Conservation (phyloP, 169 alveolate genomes). For the Ichthyophthirius multifiliis region DNA sequence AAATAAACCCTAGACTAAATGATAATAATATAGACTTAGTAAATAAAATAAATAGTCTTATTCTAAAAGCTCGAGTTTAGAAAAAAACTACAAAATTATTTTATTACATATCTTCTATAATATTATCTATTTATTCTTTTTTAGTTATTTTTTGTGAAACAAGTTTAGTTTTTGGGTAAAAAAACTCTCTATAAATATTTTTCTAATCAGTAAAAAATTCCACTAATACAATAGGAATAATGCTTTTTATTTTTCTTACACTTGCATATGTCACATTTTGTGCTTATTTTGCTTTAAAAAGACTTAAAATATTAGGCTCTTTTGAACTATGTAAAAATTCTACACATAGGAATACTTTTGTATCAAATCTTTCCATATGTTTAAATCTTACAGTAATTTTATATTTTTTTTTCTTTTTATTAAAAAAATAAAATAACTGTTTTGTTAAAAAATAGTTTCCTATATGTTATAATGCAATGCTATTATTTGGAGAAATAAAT, state of each 20-base stretch:
- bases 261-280: background rate
- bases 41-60: background rate
- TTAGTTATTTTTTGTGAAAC: slow-evolving; percentile 1
- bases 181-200: background rate
- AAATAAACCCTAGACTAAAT: background rate
- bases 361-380: background rate
- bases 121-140: background rate
- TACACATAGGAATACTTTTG: background rate
- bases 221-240: background rate
- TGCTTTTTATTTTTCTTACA: background rate
- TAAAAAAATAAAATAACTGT: background rate
- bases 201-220: background rate
- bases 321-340: background rate
- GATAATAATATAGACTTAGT: background rate
- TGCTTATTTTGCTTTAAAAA: background rate
- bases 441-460: background rate
- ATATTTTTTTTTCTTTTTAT: background rate
- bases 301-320: background rate
- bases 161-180: background rate
- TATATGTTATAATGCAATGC: background rate
- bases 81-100: background rate
- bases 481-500: background rate
- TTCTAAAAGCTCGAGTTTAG: no score
- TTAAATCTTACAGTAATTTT: background rate
- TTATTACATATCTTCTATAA: background rate